Conservation (phyloP, 441 rosid species). For the Aleurites moluccanus region DNA sequence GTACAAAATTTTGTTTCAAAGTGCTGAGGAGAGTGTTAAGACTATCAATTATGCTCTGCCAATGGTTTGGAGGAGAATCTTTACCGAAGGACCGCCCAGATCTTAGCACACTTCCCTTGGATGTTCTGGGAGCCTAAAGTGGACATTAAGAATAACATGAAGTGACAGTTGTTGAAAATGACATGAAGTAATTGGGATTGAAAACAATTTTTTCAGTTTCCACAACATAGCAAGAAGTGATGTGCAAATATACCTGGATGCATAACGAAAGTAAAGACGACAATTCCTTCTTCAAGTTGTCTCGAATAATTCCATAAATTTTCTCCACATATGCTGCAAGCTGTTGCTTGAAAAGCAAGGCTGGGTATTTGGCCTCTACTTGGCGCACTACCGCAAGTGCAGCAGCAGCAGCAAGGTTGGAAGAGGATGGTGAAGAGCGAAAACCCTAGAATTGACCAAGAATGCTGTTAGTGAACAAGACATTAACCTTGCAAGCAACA, state of each 20-base stretch:
- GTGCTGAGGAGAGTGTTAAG: slow-evolving; percentile 78
- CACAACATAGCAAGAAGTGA: slow-evolving; percentile 12
- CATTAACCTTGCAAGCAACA: slow-evolving; percentile 10
- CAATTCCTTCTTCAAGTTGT: slow-evolving; percentile 94
- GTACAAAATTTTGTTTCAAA: slow-evolving; percentile 85
- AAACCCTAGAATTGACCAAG: slow-evolving; percentile 61
- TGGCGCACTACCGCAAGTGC: slow-evolving; percentile 69
- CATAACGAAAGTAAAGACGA: slow-evolving; percentile 76
- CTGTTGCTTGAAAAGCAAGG: slow-evolving; percentile 98
- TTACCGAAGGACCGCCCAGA: slow-evolving; percentile 92
- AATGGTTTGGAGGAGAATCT: slow-evolving; percentile 81
- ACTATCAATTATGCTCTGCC: slow-evolving; percentile 93
- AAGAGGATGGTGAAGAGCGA: slow-evolving; percentile 81
- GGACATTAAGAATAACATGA: slow-evolving; percentile 20
- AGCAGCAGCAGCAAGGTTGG: slow-evolving; percentile 75
- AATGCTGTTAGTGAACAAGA: slow-evolving; percentile 19
- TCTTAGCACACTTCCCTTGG: slow-evolving; percentile 83
- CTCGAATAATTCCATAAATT: slow-evolving; percentile 97
- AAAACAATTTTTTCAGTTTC: slow-evolving; percentile 6
- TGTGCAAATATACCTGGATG: slow-evolving; percentile 70
- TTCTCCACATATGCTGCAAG: slow-evolving; percentile 98
- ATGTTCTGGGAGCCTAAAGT: slow-evolving; percentile 86
- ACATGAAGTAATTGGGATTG: background rate
- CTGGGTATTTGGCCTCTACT: slow-evolving; percentile 98
- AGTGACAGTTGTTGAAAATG: slow-evolving; percentile 14